Evolutionary conservation across 768 basidiomycete species (phyloP).

Genomic region (Kwoniella mangroviensis): DNA sequence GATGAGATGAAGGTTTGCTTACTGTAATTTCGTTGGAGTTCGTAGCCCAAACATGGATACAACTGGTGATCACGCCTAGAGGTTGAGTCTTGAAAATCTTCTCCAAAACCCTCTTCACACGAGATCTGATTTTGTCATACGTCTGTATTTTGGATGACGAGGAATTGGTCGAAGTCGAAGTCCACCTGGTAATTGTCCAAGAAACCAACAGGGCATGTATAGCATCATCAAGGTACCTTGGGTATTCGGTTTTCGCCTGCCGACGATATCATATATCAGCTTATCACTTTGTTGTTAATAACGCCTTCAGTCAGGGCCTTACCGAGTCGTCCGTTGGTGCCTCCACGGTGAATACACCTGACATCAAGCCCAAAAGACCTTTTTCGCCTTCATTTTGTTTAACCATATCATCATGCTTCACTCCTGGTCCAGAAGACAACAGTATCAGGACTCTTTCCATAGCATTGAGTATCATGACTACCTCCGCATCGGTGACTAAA

Average conservation of each 20-base stretch:
- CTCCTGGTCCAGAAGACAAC: slow-evolving; percentile 54
- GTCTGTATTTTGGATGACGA: slow-evolving; percentile 60
- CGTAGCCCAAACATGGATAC: slow-evolving; percentile 78
- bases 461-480: slow-evolving; percentile 80
- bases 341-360: slow-evolving; percentile 76
- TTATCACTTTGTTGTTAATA: too few relatives aligned
- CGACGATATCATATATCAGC: too few relatives aligned
- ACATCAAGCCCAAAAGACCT: slow-evolving; percentile 85
- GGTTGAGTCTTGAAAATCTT: slow-evolving; percentile 81
- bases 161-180: slow-evolving; percentile 32
- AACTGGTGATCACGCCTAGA: slow-evolving; percentile 78
- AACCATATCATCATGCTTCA: slow-evolving; percentile 41
- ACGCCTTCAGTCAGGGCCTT: slow-evolving; percentile 61
- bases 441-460: slow-evolving; percentile 77
- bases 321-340: slow-evolving; percentile 23
- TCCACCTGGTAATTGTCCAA: slow-evolving; percentile 63
- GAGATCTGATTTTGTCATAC: slow-evolving; percentile 68
- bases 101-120: slow-evolving; percentile 80
- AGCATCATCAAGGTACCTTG: slow-evolving; percentile 74
- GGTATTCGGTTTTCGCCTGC: slow-evolving; percentile 68
- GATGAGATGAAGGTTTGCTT: not conserved
- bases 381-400: slow-evolving; percentile 57
- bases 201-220: slow-evolving; percentile 76
- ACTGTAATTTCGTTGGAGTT: slow-evolving; percentile 59
- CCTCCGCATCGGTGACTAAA: slow-evolving; percentile 49